Conservation (phyloP, 139 green algal species). For the Protoeuglena noctilucae region DNA sequence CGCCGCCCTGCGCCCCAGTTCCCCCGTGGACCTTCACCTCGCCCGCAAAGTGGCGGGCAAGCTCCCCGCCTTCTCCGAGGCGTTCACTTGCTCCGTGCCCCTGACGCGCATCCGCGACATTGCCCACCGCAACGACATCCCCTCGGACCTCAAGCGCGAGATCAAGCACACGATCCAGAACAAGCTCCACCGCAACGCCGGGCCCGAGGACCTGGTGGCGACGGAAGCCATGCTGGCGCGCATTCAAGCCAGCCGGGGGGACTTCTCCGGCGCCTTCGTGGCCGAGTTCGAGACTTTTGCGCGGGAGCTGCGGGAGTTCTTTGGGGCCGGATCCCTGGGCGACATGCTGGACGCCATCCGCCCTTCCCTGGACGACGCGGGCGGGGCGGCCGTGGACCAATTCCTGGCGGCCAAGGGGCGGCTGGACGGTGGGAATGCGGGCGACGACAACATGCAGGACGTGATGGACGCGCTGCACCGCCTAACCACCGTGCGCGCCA, state of each 20-base stretch:
- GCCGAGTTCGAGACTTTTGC: constrained; percentile 76
- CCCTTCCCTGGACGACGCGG: constrained; percentile 32
- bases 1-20: neutral
- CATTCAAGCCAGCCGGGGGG: constrained; percentile 25
- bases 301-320: constrained; percentile 87
- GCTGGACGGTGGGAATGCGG: constrained; percentile 18
- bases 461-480: constrained; percentile 44
- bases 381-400: constrained; percentile 18
- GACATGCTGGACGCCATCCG: constrained; percentile 32
- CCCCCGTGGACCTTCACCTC: neutral
- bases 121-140: constrained; percentile 70
- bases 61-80: constrained; percentile 76
- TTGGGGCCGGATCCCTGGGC: constrained; percentile 62
- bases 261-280: constrained; percentile 71
- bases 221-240: constrained; percentile 75
- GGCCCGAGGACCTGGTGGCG: constrained; percentile 88
- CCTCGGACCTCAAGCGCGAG: constrained; percentile 74
- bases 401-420: constrained; percentile 36
- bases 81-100: constrained; percentile 66
- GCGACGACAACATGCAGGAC: constrained; percentile 18
- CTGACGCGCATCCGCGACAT: constrained; percentile 96
- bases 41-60: constrained; percentile 8
- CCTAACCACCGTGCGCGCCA: constrained; percentile 39
- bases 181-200: constrained; percentile 95
- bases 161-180: constrained; percentile 99